Conservation (phyloP, 495 filamentous ascomycete genomes). For the Penicillium robsamsonii region DNA sequence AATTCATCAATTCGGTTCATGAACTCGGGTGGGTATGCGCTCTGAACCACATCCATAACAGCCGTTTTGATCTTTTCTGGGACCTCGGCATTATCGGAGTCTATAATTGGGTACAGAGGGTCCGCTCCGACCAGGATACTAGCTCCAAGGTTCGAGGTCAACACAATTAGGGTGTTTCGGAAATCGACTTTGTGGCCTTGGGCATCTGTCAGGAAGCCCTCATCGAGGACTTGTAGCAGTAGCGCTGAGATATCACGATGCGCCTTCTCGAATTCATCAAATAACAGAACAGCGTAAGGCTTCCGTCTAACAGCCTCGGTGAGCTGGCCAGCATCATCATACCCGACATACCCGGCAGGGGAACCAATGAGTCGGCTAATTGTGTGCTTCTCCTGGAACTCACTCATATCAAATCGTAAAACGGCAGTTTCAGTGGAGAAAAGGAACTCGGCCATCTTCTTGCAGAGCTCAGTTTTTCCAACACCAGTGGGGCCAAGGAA, state of each 20-base stretch:
- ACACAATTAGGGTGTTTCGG: constrained; percentile 90
- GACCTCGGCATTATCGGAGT: constrained; percentile 62
- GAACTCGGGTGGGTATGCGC: constrained; percentile 85
- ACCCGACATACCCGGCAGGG: constrained; percentile 92
- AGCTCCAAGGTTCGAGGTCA: constrained; percentile 84
- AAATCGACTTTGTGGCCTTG: constrained; percentile 97
- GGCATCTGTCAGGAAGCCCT: constrained; percentile 91
- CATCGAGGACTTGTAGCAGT: constrained; percentile 93
- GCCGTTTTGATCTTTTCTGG: constrained; percentile 65
- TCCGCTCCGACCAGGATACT: constrained; percentile 49
- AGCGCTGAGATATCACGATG: constrained; percentile 92
- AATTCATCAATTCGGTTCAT: constrained; percentile 96
- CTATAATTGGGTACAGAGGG: constrained; percentile 43
- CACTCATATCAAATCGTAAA: constrained; percentile 93
- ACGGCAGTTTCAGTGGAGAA: constrained; percentile 91
- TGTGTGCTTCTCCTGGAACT: constrained; percentile 97
- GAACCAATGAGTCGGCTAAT: constrained; percentile 89
- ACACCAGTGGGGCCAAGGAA: constrained; percentile 96
- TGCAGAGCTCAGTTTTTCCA: constrained; percentile 96
- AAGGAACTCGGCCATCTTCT: constrained; percentile 88
- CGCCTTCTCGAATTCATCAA: constrained; percentile 98
- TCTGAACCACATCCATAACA: constrained; percentile 85
- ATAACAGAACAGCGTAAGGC: constrained; percentile 90
- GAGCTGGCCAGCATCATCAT: constrained; percentile 94
- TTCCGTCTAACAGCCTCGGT: constrained; percentile 95